Evolutionary conservation across 768 basidiomycete species (phyloP), one percentile per base, ranked within the genome.

Genomic region (Hygrophorus pudorinus): DNA sequence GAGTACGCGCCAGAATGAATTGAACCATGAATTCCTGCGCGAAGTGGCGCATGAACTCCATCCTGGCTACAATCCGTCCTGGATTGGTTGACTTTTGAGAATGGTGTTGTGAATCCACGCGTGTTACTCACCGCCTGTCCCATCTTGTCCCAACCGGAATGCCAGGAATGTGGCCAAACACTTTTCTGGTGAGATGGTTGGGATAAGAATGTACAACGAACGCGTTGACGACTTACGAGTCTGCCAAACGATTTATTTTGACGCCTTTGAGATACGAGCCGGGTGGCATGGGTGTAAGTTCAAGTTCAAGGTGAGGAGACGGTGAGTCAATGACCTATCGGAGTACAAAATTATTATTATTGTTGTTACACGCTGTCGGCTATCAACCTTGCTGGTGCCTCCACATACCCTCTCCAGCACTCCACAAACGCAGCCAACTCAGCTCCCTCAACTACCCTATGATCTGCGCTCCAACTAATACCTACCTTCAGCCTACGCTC

Each of bases 381-480:
- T 51, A 88, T 72, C 48, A 89, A 55, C 58, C 82, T 68, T 58
- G 72, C 75, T 2, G 90, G 90, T 1, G 63, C 58, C 63, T 91
- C 88, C 12, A 90, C 83, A 68, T 78, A 87, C 12, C 62, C 66
- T 48, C 88, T 75, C 89, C 89, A 93, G 34, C 71, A 67, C 65
- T 91, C 87, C 48, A 89, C 83, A 58, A 93, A 89, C 50, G 85
- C 87, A 42, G 85, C 87, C 49, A 93, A 58, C 64, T 93, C 89
- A 1, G 88, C 89, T 3, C 89, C 89, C 57, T 93, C 89, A 8
- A 91, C 78, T 5, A 93, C 78, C 12, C 89, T 65, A 61, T 93
- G 90, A 52, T 93, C 89, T 38, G 83, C 89, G 48, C 78, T 79
- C 85, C 89, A 92, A 50, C 82, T 85, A 4, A 89, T 66, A 8